These are phyloP conservation scores for Urochloa ruziziensis DNA, from an alignment of 176 grass and related monocot species.

Conservation along the genomic window DNA sequence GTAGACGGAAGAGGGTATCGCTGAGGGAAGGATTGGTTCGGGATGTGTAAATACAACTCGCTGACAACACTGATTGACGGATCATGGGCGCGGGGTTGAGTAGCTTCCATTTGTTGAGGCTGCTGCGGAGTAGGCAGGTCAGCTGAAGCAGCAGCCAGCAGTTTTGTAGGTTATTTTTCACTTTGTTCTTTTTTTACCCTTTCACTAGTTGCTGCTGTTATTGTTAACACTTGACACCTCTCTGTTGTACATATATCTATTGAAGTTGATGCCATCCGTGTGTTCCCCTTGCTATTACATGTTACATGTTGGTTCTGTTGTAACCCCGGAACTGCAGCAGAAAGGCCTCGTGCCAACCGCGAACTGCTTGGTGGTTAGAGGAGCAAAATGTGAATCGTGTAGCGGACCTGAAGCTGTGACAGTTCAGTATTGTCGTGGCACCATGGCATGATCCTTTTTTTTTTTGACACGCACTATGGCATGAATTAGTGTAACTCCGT, in stretches of 20 bases:
- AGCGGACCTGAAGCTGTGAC: too few species aligned
- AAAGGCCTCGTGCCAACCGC: neutral
- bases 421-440: too few species aligned
- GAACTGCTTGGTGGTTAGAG: neutral
- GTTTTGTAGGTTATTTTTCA: slow-evolving; percentile 53
- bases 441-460: too few species aligned
- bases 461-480: too few species aligned
- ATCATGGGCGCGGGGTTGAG: neutral
- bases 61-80: slow-evolving; percentile 48
- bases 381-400: too few species aligned
- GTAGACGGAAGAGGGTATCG: neutral
- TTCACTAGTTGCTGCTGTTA: neutral
- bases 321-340: neutral
- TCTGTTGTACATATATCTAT: slow-evolving; percentile 39
- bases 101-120: slow-evolving; percentile 40
- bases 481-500: too few species aligned
- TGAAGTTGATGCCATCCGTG: neutral
- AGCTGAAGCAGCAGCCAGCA: slow-evolving; percentile 37
- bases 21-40: neutral
- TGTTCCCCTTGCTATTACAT: neutral
- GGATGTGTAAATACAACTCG: slow-evolving; percentile 38
- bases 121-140: slow-evolving; percentile 23
- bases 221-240: slow-evolving; percentile 12
- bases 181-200: neutral
- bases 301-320: neutral